These are phyloP conservation scores for Bipolaris oryzae DNA, from an alignment of 2,329 filamentous ascomycete genomes.

Conservation along the genomic window DNA sequence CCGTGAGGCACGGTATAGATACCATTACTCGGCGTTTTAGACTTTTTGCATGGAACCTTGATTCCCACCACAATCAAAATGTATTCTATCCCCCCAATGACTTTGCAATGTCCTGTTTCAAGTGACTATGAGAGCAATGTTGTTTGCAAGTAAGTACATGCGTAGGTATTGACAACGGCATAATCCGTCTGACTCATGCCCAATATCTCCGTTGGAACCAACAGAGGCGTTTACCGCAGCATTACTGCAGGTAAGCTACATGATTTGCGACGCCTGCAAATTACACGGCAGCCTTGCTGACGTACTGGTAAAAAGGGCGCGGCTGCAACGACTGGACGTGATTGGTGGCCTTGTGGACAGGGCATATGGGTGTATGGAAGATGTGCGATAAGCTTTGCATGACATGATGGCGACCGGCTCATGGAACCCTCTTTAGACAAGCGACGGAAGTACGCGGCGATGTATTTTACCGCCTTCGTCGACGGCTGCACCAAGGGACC, in stretches of 20 bases:
- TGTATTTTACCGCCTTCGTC: too few relatives aligned
- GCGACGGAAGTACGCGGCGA: too few relatives aligned
- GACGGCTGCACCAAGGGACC: neutral
- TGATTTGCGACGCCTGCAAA: conserved; percentile 5
- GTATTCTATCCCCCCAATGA: neutral
- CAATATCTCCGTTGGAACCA: conserved; percentile 4
- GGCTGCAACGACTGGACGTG: neutral
- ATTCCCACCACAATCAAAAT: conserved; percentile 1
- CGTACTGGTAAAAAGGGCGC: conserved; percentile 2
- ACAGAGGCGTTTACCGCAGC: conserved; percentile 3
- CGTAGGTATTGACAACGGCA: neutral
- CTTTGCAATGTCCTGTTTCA: neutral
- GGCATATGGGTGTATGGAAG: neutral
- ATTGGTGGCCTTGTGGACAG: neutral
- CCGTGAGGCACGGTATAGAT: conserved; percentile 18
- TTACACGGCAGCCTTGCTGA: conserved; percentile 17
- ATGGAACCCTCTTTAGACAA: neutral
- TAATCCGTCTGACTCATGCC: conserved; percentile 6
- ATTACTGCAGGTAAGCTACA: conserved; percentile 11
- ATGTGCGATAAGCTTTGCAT: neutral
- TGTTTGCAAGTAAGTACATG: too few relatives aligned
- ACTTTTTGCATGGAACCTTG: neutral
- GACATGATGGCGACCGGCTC: neutral
- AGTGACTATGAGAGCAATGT: neutral
- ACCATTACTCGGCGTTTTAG: conserved; percentile 20